Conservation (phyloP, 2,329 filamentous ascomycete species). For the Alternaria angustiovoidea region DNA sequence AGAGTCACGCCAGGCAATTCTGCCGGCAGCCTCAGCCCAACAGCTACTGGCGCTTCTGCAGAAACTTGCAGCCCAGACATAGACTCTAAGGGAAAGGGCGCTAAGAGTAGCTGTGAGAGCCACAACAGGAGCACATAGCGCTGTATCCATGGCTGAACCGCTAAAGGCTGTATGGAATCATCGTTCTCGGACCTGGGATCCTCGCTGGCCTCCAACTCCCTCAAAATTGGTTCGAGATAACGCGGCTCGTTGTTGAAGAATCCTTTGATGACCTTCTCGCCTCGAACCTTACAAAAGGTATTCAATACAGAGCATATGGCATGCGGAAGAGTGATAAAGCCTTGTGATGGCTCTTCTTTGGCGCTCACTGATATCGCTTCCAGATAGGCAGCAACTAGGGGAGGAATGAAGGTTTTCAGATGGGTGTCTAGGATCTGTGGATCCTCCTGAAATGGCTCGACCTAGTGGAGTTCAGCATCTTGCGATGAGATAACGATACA, state of each 20-base stretch:
- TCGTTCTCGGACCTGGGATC: constrained; percentile 23
- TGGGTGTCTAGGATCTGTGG: constrained; percentile 91
- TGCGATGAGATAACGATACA: not conserved
- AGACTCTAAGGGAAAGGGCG: constrained; percentile 88
- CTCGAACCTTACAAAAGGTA: constrained; percentile 91
- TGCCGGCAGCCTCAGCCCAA: constrained; percentile 64
- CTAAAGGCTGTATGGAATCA: constrained; percentile 25
- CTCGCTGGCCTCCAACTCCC: constrained; percentile 71
- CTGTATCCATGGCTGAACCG: constrained; percentile 74
- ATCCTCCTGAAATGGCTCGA: constrained; percentile 94
- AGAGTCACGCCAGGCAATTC: constrained; percentile 74
- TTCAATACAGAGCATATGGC: constrained; percentile 85
- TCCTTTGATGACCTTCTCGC: constrained; percentile 88
- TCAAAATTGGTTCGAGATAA: constrained; percentile 81
- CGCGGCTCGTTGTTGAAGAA: constrained; percentile 91
- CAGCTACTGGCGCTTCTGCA: constrained; percentile 35
- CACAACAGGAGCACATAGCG: constrained; percentile 87
- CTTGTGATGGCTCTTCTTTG: constrained; percentile 28
- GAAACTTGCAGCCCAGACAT: constrained; percentile 68
- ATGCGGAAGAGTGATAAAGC: constrained; percentile 40
- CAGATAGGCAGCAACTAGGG: constrained; percentile 78
- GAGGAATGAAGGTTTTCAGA: constrained; percentile 76
- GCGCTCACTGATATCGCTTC: constrained; percentile 62
- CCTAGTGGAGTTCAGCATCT: constrained; percentile 41
- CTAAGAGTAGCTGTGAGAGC: constrained; percentile 66